These are phyloP conservation scores for Halenospora varia DNA, from an alignment of 495 filamentous ascomycete species.

Conservation along the genomic window DNA sequence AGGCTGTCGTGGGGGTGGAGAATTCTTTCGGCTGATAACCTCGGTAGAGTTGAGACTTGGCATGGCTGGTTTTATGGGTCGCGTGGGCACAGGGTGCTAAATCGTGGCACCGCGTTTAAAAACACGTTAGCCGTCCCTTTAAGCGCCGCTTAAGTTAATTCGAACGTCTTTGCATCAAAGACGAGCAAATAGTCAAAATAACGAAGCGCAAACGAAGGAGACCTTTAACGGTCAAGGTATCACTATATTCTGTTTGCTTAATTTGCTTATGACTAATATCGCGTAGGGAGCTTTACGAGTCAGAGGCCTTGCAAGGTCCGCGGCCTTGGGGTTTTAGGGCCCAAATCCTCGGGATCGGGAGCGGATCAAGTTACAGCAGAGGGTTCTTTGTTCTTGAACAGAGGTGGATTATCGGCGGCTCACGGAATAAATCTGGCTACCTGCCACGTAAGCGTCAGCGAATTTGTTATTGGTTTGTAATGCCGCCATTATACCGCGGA, in stretches of 20 bases:
- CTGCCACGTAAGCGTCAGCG: background rate
- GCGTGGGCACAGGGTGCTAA: too few relatives aligned
- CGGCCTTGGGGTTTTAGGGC: background rate
- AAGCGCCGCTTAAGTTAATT: constrained; percentile 1
- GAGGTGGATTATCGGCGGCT: background rate
- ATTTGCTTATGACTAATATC: background rate
- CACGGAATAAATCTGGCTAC: background rate
- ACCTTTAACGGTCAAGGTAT: background rate
- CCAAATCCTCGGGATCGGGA: background rate
- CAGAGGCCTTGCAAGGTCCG: background rate
- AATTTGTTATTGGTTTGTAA: constrained; percentile 2
- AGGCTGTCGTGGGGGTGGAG: too few relatives aligned
- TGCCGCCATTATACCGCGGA: background rate
- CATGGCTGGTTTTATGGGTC: too few relatives aligned
- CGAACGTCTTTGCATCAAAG: background rate
- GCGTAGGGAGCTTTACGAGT: background rate
- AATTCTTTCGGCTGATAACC: too few relatives aligned
- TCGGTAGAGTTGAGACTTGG: too few relatives aligned
- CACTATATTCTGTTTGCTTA: background rate
- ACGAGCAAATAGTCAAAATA: background rate
- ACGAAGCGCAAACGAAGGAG: background rate
- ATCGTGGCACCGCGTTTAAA: background rate
- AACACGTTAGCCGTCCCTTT: background rate
- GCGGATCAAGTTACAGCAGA: background rate
- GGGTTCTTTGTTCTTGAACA: background rate